Evolutionary conservation across 139 green algal species (phyloP).

Genomic region (Nannochloris sp.): DNA sequence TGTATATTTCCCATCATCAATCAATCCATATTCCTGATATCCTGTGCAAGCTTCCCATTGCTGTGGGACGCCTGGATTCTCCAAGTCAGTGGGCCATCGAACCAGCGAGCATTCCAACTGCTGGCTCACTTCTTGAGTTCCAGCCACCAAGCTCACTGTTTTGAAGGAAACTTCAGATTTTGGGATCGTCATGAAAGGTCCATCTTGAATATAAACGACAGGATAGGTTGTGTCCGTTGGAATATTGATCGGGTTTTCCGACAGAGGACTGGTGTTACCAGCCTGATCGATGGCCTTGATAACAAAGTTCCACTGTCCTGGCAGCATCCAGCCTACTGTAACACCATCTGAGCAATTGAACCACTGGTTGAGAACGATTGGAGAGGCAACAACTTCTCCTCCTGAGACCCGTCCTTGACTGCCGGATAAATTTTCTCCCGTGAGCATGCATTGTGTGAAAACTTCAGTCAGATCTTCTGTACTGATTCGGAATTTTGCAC

Average conservation of each 20-base stretch:
- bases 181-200: not conserved
- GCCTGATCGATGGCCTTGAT: conserved; percentile 16
- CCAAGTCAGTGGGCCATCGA: not conserved
- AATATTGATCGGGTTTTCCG: conserved; percentile 7
- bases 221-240: not conserved
- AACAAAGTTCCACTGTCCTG: conserved; percentile 11
- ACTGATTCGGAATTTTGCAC: conserved; percentile 9
- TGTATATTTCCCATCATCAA: conserved; percentile 8
- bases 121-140: not conserved
- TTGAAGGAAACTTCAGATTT: not conserved
- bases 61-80: not conserved
- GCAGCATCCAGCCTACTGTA: conserved; percentile 24
- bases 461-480: conserved; percentile 33
- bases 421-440: not conserved
- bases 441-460: conserved; percentile 28
- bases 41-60: conserved; percentile 3
- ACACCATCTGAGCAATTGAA: conserved; percentile 18
- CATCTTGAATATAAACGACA: conserved; percentile 8
- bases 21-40: not conserved
- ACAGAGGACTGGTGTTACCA: conserved; percentile 9
- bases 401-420: not conserved
- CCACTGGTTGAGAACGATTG: conserved; percentile 5
- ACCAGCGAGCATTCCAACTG: not conserved
- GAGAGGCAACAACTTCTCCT: not conserved
- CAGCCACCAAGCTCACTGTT: not conserved